A percentile compares a stretch with the other conserved stretches of the same genome.
Conservation (phyloP, 257 asterid genomes). For the Leptodermis oblonga region DNA sequence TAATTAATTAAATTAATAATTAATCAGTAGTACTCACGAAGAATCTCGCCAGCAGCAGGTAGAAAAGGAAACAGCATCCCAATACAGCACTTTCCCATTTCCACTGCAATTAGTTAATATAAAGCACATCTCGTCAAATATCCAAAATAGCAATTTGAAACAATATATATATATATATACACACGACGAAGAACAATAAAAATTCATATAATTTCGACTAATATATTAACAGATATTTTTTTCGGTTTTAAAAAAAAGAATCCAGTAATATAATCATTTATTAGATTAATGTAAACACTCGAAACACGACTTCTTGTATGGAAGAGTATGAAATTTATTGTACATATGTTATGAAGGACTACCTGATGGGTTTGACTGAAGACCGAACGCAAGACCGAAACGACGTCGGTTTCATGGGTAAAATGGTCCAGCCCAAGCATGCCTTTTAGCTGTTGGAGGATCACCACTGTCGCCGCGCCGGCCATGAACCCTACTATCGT, state of each 20-base stretch:
- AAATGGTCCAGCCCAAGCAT: conserved; percentile 73
- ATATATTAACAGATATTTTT: too few relatives aligned
- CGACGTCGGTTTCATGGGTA: conserved; percentile 64
- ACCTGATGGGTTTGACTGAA: conserved; percentile 80
- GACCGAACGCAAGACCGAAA: conserved; percentile 74
- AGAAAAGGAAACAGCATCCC: conserved; percentile 84
- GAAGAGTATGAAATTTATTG: too few relatives aligned
- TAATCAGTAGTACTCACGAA: conserved; percentile 91
- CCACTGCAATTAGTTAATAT: conserved; percentile 73
- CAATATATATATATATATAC: too few relatives aligned
- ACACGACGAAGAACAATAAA: too few relatives aligned
- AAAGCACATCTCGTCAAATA: neutral
- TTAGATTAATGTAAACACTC: too few relatives aligned
- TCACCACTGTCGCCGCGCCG: conserved; percentile 93
- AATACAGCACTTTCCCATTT: conserved; percentile 95
- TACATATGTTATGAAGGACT: too few relatives aligned
- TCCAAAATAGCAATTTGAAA: too few relatives aligned
- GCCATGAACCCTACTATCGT: conserved; percentile 96
- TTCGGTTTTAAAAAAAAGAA: too few relatives aligned
- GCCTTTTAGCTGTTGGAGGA: conserved; percentile 80
- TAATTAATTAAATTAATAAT: neutral
- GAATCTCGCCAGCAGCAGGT: conserved; percentile 67
- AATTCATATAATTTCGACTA: too few relatives aligned
- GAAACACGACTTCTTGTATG: too few relatives aligned
- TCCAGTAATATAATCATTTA: too few relatives aligned